Conservation (phyloP, 306 rosid genomes). For the Glycine latifolia region DNA sequence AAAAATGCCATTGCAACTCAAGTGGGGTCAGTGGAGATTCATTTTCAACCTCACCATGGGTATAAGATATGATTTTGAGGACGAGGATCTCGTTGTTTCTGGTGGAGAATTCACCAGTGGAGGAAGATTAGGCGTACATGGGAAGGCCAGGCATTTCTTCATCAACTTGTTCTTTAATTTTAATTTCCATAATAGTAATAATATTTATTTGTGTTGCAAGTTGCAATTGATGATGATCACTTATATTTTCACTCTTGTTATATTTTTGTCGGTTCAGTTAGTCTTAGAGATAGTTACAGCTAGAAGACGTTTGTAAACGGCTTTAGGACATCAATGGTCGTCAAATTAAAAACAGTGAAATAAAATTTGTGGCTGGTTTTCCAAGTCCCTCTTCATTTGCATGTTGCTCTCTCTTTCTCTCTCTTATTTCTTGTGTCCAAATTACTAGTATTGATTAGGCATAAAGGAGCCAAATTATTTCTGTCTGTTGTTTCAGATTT, state of each 20-base stretch:
- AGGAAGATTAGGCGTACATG: constrained; percentile 76
- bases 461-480: constrained; percentile 2
- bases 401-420: background rate
- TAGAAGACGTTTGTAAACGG: constrained; percentile 42
- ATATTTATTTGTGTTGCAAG: background rate
- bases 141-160: constrained; percentile 94
- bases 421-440: background rate
- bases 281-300: constrained; percentile 35
- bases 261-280: constrained; percentile 30
- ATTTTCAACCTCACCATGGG: constrained; percentile 39
- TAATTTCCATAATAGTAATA: background rate
- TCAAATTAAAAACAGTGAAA: constrained; percentile 44
- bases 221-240: background rate
- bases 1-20: constrained; percentile 25
- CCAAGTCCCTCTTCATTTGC: constrained; percentile 46
- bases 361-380: constrained; percentile 69
- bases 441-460: background rate
- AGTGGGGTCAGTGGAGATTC: constrained; percentile 35
- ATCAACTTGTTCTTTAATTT: constrained; percentile 17
- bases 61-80: constrained; percentile 36
- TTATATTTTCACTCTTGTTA: background rate
- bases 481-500: constrained; percentile 21
- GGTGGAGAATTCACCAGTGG: constrained; percentile 59
- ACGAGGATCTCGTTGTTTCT: constrained; percentile 32
- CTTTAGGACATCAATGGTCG: constrained; percentile 45